phyloP scores from a whole-genome alignment of 495 filamentous ascomycete genomes.

The Penicillium maclennaniae region DNA sequence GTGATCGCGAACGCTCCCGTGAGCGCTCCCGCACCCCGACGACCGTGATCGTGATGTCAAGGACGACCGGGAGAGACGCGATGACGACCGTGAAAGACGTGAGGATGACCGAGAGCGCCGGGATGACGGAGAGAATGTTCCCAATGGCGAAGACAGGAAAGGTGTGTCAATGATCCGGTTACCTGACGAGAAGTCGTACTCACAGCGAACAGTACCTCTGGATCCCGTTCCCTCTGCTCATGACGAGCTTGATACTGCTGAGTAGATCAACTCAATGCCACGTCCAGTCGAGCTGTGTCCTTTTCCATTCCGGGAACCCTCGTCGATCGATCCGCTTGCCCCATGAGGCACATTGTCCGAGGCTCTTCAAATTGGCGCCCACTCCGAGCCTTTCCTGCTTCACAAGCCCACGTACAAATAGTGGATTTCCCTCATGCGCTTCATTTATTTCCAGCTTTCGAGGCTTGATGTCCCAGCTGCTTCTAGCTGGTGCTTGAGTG shows the following conservation, averaged over 20 bases:
- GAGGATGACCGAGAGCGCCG: slow-evolving; percentile 62
- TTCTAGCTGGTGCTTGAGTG: slow-evolving; percentile 1
- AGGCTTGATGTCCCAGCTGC: slow-evolving; percentile 3
- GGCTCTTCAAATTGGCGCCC: neutral
- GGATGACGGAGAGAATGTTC: slow-evolving; percentile 48
- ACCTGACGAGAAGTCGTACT: slow-evolving; percentile 6
- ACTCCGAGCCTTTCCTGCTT: neutral
- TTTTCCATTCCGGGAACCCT: neutral
- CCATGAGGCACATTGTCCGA: neutral
- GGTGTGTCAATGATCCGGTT: slow-evolving; percentile 51
- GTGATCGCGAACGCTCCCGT: slow-evolving; percentile 61
- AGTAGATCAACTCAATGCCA: slow-evolving; percentile 53
- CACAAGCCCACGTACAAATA: neutral
- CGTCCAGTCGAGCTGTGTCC: slow-evolving; percentile 3
- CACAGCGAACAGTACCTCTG: slow-evolving; percentile 41
- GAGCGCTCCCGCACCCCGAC: slow-evolving; percentile 54
- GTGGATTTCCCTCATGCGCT: slow-evolving; percentile 1
- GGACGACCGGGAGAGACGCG: slow-evolving; percentile 17
- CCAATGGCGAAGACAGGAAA: slow-evolving; percentile 73
- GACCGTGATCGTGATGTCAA: slow-evolving; percentile 65
- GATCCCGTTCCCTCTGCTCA: slow-evolving; percentile 81
- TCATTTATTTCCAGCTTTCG: slow-evolving; percentile 2
- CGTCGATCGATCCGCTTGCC: neutral
- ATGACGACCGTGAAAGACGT: slow-evolving; percentile 56
- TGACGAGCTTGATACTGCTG: slow-evolving; percentile 95